Conservation (phyloP, 805 yeast species). For the Yarrowia sp. region DNA sequence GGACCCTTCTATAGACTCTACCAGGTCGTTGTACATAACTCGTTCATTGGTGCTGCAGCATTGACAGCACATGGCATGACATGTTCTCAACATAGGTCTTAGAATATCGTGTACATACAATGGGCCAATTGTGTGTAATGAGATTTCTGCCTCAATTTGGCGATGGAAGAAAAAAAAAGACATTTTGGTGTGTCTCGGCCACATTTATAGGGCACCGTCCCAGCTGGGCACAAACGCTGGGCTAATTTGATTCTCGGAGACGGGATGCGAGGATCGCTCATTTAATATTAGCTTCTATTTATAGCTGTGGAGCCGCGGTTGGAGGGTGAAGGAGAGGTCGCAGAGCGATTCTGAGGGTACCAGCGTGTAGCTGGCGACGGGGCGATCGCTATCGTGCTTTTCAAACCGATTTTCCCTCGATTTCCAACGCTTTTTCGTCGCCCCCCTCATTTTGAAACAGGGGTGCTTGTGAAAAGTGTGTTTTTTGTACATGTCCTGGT, state of each 20-base stretch:
- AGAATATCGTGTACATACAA: no score
- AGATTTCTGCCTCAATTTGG: no score
- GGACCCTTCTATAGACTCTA: no score
- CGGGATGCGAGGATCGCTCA: slow-evolving; percentile 38
- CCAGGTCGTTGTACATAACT: no score
- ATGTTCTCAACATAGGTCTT: neutral
- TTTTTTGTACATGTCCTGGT: neutral
- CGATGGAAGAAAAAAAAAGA: no score
- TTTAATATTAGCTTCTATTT: slow-evolving; percentile 34
- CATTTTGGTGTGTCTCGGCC: no score
- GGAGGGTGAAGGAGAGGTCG: neutral
- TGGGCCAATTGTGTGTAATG: no score
- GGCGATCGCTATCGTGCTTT: neutral
- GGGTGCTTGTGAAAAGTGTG: slow-evolving; percentile 19
- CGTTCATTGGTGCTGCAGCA: neutral
- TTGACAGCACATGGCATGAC: slow-evolving; percentile 26
- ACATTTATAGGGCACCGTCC: no score
- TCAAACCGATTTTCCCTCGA: neutral
- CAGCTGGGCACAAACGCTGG: neutral
- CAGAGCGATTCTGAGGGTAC: no score
- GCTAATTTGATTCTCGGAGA: slow-evolving; percentile 22
- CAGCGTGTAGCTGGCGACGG: neutral
- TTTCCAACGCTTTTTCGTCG: neutral
- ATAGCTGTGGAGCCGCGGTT: slow-evolving; percentile 8
- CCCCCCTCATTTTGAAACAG: slow-evolving; percentile 6